Conservation (phyloP, 202 grass and related monocot genomes). For the Panicum virgatum region DNA sequence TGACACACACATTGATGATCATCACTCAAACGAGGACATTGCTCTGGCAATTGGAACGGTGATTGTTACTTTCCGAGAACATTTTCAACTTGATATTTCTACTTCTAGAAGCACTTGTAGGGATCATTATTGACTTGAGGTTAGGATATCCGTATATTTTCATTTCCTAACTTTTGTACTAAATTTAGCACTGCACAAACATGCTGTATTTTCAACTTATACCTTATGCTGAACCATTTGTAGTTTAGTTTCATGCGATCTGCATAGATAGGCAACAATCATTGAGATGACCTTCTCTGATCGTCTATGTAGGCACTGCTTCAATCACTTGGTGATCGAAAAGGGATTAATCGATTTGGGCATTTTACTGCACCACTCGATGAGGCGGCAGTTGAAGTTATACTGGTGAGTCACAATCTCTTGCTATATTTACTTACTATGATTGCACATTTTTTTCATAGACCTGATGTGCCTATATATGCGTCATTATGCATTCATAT, state of each 20-base stretch:
- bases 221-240: neutral
- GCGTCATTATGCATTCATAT: neutral
- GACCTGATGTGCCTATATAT: neutral
- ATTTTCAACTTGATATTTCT: constrained; percentile 3
- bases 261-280: constrained; percentile 11
- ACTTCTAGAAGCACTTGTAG: constrained; percentile 21
- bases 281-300: neutral
- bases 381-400: constrained; percentile 90
- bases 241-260: constrained; percentile 1
- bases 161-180: neutral
- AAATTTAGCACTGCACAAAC: neutral
- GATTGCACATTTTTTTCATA: constrained; percentile 20
- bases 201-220: neutral
- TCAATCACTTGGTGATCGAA: constrained; percentile 93
- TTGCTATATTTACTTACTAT: constrained; percentile 14
- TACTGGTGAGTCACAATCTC: constrained; percentile 55
- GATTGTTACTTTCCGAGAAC: constrained; percentile 34
- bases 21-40: constrained; percentile 97
- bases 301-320: constrained; percentile 63
- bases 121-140: constrained; percentile 13
- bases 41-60: constrained; percentile 96
- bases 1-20: constrained; percentile 98
- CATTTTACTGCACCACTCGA: constrained; percentile 95
- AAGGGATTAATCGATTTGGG: constrained; percentile 87
- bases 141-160: constrained; percentile 12